Conservation (phyloP, 2,329 filamentous ascomycete species). For the Onygena corvina region DNA sequence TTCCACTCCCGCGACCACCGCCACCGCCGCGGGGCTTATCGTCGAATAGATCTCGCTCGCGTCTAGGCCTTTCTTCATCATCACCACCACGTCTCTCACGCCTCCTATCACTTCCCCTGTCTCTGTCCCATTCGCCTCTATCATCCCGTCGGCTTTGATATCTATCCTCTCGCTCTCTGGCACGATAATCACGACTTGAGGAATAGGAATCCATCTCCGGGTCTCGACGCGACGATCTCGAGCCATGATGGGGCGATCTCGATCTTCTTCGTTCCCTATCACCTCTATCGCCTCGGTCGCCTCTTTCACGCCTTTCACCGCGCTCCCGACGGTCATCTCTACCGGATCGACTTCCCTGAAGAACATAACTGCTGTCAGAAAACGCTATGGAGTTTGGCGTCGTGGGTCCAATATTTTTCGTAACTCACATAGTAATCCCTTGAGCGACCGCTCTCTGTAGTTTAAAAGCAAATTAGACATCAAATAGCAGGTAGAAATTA, state of each 20-base stretch:
- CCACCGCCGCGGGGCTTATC: constrained; percentile 42
- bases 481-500: not conserved
- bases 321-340: constrained; percentile 32
- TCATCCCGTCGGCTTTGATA: constrained; percentile 64
- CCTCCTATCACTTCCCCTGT: constrained; percentile 45
- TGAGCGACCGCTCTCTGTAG: constrained; percentile 40
- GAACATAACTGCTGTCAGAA: constrained; percentile 18
- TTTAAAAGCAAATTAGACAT: constrained; percentile 5
- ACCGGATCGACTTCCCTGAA: constrained; percentile 38
- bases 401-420: constrained; percentile 15
- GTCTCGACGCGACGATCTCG: constrained; percentile 56
- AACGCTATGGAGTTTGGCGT: constrained; percentile 15
- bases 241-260: constrained; percentile 67
- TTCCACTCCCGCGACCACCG: constrained; percentile 28
- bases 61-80: constrained; percentile 42
- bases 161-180: constrained; percentile 84
- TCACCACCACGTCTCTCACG: constrained; percentile 58
- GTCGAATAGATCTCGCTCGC: constrained; percentile 52
- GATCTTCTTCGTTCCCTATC: constrained; percentile 61
- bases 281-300: constrained; percentile 34
- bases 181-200: constrained; percentile 81
- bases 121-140: constrained; percentile 60
- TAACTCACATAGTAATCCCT: constrained; percentile 43
- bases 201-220: constrained; percentile 77
- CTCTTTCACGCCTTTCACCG: constrained; percentile 36